Evolutionary conservation across 139 green algal genomes (phyloP), one percentile per base, ranked within the genome.

Genomic region (Chlamydomonas applanata): DNA sequence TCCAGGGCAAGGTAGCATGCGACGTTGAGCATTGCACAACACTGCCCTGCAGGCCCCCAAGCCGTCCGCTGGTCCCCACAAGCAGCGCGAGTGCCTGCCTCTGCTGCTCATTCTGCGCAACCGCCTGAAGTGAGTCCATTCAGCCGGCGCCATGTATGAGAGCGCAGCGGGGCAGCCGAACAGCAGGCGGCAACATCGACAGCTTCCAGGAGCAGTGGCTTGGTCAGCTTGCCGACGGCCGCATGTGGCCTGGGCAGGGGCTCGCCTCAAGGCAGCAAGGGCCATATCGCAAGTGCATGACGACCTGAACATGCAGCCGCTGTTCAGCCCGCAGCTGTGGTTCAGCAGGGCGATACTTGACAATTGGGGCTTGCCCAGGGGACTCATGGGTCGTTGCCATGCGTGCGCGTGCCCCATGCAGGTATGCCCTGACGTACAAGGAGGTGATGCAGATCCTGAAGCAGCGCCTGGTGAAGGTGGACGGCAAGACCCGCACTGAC

Each of bases 391-490:
- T 57, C 29, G 27, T 70, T 45, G 44, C 11, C 32, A 25, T 70
- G 7, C n/a, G 16, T 46, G 34, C 17, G 29, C 54, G 17, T 63
- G 54, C 54, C n/a, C 24, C 54, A 63, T 5, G 35, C 82, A 97
- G 92, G 91, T 99, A 99, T 83, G 96, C 96, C 22, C 87, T 99
- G 49, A 99, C 90, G n/a, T 90, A 91, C 76, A 91, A 91, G 75
- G 96, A 99, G 87, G 95, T 98, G 68, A 93, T 82, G 65, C 84
- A 89, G 71, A 99, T 99, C 75, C 88, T 99, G 46, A 99, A 97
- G 94, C 92, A 99, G 86, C 90, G 96, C 45, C 90, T 96, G 57
- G 85, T 99, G 13, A 93, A 96, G 86, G 93, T 99, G 36, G 96
- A 99, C 79, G 94, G 93, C 86, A 99, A 99, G 88, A 91, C 91